phyloP scores from a whole-genome alignment of 148 eudicot species.

The Rhododendron simsii region DNA sequence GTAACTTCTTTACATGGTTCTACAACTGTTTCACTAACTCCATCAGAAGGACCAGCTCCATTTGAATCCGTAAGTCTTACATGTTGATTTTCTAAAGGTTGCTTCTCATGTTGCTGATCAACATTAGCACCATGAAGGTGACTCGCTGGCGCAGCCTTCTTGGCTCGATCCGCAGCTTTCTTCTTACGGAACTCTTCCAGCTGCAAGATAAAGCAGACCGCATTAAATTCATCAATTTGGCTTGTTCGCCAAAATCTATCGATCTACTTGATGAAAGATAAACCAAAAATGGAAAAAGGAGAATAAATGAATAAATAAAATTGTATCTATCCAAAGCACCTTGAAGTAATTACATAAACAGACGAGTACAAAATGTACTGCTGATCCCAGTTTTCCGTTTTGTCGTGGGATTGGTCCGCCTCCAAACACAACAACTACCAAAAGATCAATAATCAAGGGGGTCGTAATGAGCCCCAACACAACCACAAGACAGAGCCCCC shows the following conservation, averaged over 20 bases:
- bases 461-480: not conserved
- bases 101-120: slow-evolving; percentile 29
- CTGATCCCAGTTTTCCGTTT: not conserved
- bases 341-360: not conserved
- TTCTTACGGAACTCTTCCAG: slow-evolving; percentile 91
- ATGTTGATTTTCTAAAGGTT: slow-evolving; percentile 37
- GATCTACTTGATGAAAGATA: not conserved
- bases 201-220: slow-evolving; percentile 33
- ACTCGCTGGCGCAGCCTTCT: slow-evolving; percentile 43
- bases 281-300: not conserved
- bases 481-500: not conserved
- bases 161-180: slow-evolving; percentile 67
- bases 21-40: slow-evolving; percentile 17
- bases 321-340: not conserved
- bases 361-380: not conserved
- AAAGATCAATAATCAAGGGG: not conserved
- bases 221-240: not conserved
- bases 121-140: slow-evolving; percentile 29
- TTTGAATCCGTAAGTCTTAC: slow-evolving; percentile 23
- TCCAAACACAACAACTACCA: not conserved
- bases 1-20: slow-evolving; percentile 19
- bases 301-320: not conserved
- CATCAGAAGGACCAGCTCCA: slow-evolving; percentile 36
- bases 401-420: not conserved
- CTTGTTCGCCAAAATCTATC: not conserved